Evolutionary conservation across 768 basidiomycete genomes (phyloP), one percentile per base, ranked within the genome.

Genomic region (Russula sp.): DNA sequence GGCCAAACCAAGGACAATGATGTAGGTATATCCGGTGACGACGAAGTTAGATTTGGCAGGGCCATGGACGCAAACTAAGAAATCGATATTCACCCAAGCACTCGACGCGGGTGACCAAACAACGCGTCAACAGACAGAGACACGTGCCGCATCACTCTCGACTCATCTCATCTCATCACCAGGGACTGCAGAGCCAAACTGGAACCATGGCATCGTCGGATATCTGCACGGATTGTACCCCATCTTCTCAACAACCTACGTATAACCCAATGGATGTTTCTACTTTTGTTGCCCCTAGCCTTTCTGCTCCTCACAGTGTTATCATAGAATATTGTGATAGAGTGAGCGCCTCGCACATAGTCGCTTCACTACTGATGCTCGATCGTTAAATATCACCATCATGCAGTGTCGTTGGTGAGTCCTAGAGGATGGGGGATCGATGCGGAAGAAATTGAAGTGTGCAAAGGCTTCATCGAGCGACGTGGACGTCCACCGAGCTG

Each of bases 401-500:
- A 41, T n/a, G 25, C 32, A 90, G 87, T 93, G 92, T 72, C 86
- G 88, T 73, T 94, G 90, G 90, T 90, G 70, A 70, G 62, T 55
- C 16, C 20, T 50, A n/a, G 32, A 48, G 22, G 22, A 25, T 25
- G 18, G 10, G 22, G 18, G 32, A 47, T 45, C 9, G 5, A 53
- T 20, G 8, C 43, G 49, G 35, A 43, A 13, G n/a, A 34, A 35
- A 32, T 58, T 48, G 14, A 48, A 34, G 25, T 5, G 7, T 34
- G 41, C 25, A 38, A 69, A 95, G 94, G 94, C 80, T 94, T 42
- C 93, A 95, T 67, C 82, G 94, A 68, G 94, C 95, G 36, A 85
- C 84, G 11, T 98, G 95, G 95, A 81, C 86, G n/a, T 88, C 91
- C 64, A 97, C 94, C 0, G 95, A 97, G 68, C 79, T 98, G 16